Evolutionary conservation across 208 protist species (phyloP).

Genomic region (Angomonas deanei): DNA sequence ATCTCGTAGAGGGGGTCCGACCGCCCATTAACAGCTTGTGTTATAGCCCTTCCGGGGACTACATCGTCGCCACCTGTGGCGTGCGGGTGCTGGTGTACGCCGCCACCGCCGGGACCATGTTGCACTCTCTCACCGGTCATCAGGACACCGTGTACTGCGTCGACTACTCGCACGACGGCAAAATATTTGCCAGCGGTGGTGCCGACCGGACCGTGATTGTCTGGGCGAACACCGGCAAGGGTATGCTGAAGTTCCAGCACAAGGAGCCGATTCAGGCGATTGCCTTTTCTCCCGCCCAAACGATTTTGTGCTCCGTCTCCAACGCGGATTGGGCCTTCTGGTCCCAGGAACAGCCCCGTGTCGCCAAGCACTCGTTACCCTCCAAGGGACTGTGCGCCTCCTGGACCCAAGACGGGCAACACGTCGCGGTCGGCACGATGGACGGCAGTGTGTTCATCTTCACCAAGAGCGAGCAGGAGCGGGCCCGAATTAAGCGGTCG

Average conservation of each 20-base stretch:
- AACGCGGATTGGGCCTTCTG: constrained; percentile 95
- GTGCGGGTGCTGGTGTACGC: constrained; percentile 93
- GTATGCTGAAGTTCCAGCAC: constrained; percentile 95
- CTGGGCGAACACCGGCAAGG: constrained; percentile 92
- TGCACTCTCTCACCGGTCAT: constrained; percentile 94
- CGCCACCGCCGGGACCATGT: constrained; percentile 79
- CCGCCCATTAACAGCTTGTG: constrained; percentile 80
- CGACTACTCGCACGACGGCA: constrained; percentile 86
- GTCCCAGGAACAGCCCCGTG: constrained; percentile 88
- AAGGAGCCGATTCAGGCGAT: constrained; percentile 94
- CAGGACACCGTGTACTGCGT: constrained; percentile 91
- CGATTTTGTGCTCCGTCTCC: constrained; percentile 88
- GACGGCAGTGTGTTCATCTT: constrained; percentile 72
- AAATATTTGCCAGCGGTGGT: constrained; percentile 90
- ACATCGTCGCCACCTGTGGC: constrained; percentile 87
- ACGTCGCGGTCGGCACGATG: constrained; percentile 89
- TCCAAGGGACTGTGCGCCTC: constrained; percentile 87
- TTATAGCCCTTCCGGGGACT: constrained; percentile 87
- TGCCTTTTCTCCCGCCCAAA: constrained; percentile 87
- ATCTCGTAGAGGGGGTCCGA: constrained; percentile 32
- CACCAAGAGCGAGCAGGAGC: constrained; percentile 39
- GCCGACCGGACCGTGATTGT: constrained; percentile 95
- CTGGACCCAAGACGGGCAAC: constrained; percentile 94
- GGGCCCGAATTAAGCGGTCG: constrained; percentile 54
- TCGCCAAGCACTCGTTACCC: constrained; percentile 80